A percentile compares a stretch with the other conserved stretches of the same genome.
phyloP scores from a whole-genome alignment of 73 alveolate genomes.

The Paramecium bursaria region DNA sequence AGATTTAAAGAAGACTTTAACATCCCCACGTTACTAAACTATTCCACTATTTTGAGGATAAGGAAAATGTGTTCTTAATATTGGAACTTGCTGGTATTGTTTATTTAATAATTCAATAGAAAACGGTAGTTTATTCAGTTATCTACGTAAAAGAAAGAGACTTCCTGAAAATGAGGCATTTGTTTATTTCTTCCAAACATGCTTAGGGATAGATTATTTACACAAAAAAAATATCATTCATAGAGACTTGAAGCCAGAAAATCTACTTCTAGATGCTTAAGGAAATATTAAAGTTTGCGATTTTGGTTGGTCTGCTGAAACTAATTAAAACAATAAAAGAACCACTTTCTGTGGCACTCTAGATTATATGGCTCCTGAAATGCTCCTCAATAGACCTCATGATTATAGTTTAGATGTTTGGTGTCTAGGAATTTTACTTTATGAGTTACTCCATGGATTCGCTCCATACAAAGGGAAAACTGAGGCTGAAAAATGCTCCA shows the following conservation, averaged over 20 bases:
- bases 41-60: conserved; percentile 91
- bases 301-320: conserved; percentile 94
- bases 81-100: conserved; percentile 75
- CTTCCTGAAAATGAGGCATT: conserved; percentile 75
- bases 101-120: conserved; percentile 60
- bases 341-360: conserved; percentile 98
- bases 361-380: conserved; percentile 99
- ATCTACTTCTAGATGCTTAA: conserved; percentile 34
- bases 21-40: conserved; percentile 91
- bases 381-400: conserved; percentile 84
- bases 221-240: conserved; percentile 72
- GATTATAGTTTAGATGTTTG: conserved; percentile 92
- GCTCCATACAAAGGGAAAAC: conserved; percentile 87
- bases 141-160: conserved; percentile 62
- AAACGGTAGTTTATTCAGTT: conserved; percentile 71
- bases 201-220: conserved; percentile 73
- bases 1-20: conserved; percentile 90
- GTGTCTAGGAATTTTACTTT: conserved; percentile 93
- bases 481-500: background rate
- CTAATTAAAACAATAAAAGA: conserved; percentile 73
- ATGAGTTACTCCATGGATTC: conserved; percentile 90
- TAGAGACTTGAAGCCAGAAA: conserved; percentile 77
- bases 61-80: conserved; percentile 82
- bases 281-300: conserved; percentile 89
- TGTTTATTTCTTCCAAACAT: conserved; percentile 70